A percentile compares a stretch with the other conserved stretches of the same genome.
These are phyloP conservation scores for Cladosporium sp. DNA, from an alignment of 2,329 filamentous ascomycete species.

Conservation along the genomic window DNA sequence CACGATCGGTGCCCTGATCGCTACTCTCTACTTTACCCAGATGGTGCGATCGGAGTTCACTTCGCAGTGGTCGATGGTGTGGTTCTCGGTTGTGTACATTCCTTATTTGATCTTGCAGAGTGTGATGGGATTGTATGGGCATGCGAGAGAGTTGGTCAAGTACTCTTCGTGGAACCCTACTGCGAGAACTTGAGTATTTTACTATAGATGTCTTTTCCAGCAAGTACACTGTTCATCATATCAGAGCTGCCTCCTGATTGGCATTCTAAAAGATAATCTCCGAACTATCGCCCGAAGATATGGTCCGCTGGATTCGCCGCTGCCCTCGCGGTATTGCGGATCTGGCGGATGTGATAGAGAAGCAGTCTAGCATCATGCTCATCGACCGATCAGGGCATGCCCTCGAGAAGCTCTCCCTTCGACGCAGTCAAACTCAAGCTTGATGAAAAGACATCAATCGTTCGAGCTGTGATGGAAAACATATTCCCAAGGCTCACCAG, in stretches of 20 bases:
- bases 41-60: constrained; percentile 50
- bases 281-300: too few species aligned
- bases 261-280: too few species aligned
- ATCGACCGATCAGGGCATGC: too few species aligned
- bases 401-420: too few species aligned
- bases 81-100: constrained; percentile 47
- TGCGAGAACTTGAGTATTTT: constrained; percentile 29
- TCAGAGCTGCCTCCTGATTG: too few species aligned
- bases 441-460: too few species aligned
- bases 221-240: too few species aligned
- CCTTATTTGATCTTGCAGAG: constrained; percentile 47
- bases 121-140: constrained; percentile 49
- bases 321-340: background rate
- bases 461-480: too few species aligned
- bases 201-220: too few species aligned
- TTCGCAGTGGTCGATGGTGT: constrained; percentile 41
- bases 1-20: constrained; percentile 44
- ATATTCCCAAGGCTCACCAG: background rate
- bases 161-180: constrained; percentile 54
- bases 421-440: too few species aligned
- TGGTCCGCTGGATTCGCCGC: too few species aligned
- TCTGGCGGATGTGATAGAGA: background rate
- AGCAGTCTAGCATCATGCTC: too few species aligned
- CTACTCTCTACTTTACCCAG: constrained; percentile 50
- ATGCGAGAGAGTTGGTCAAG: constrained; percentile 48